These are phyloP conservation scores for Aspergillus brunneoviolaceus DNA, from an alignment of 2,329 filamentous ascomycete species.

Conservation along the genomic window DNA sequence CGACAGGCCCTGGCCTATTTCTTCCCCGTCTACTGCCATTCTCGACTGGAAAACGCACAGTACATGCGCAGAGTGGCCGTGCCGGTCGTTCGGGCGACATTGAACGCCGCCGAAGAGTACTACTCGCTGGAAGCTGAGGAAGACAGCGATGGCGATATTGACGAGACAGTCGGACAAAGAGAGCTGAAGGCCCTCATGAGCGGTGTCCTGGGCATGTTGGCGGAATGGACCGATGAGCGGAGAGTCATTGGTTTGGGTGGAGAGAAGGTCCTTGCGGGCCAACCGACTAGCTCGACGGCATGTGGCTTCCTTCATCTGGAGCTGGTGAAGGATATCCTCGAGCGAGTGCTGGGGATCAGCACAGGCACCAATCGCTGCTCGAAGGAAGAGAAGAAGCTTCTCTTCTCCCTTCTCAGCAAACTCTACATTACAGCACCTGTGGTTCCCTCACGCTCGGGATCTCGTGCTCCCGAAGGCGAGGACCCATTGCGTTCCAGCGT, in stretches of 20 bases:
- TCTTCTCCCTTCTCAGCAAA: constrained; percentile 77
- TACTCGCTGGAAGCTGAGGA: constrained; percentile 72
- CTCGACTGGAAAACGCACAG: constrained; percentile 75
- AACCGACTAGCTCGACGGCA: constrained; percentile 55
- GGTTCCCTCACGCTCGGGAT: constrained; percentile 44
- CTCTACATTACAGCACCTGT: constrained; percentile 71
- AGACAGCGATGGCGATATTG: constrained; percentile 70
- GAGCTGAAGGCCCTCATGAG: constrained; percentile 58
- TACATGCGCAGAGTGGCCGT: constrained; percentile 75
- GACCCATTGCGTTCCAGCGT: constrained; percentile 56
- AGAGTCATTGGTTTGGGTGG: constrained; percentile 66
- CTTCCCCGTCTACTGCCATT: constrained; percentile 90
- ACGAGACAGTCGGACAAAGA: constrained; percentile 71
- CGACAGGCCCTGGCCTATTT: constrained; percentile 90
- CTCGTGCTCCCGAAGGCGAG: constrained; percentile 56
- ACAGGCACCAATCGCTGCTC: constrained; percentile 35
- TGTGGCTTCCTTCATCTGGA: constrained; percentile 78
- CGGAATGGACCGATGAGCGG: constrained; percentile 93
- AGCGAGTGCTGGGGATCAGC: constrained; percentile 62
- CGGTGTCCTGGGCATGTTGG: constrained; percentile 74
- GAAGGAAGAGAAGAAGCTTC: constrained; percentile 79
- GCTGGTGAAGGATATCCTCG: constrained; percentile 74
- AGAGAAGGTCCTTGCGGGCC: constrained; percentile 45
- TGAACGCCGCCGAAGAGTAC: constrained; percentile 59
- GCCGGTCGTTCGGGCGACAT: constrained; percentile 70